Percentiles rank a stretch among this genome's conserved stretches.
phyloP scores from a whole-genome alignment of 2,329 filamentous ascomycete species.

The Verticillium dahliae region DNA sequence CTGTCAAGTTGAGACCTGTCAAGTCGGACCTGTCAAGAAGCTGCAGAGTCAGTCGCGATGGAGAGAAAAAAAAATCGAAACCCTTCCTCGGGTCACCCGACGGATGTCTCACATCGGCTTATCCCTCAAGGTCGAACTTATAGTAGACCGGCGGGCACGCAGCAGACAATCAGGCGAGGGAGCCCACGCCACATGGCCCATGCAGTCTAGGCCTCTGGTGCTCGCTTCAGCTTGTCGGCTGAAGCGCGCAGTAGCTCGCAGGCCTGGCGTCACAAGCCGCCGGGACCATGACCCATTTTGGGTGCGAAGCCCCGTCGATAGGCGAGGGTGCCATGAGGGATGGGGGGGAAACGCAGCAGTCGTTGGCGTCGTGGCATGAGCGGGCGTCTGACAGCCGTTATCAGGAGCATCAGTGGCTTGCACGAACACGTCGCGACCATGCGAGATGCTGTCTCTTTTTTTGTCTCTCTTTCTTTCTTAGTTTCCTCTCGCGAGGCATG shows the following conservation, averaged over 20 bases:
- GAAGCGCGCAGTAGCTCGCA: background rate
- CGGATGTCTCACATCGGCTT: too few relatives aligned
- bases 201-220: background rate
- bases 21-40: too few relatives aligned
- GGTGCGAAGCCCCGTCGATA: background rate
- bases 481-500: background rate
- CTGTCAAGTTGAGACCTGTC: too few relatives aligned
- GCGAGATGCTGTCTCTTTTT: background rate
- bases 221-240: background rate
- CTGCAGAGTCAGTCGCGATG: too few relatives aligned
- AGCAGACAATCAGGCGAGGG: too few relatives aligned
- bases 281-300: background rate
- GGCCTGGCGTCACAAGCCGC: background rate
- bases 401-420: background rate
- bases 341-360: too few relatives aligned
- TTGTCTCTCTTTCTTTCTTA: too few relatives aligned
- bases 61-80: too few relatives aligned
- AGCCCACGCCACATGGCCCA: too few relatives aligned
- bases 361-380: background rate
- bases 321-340: background rate
- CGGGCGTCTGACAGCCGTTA: background rate
- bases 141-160: too few relatives aligned
- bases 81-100: too few relatives aligned
- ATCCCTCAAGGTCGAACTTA: too few relatives aligned
- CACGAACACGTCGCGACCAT: background rate